phyloP scores from a whole-genome alignment of 164 flowering plant species.

The Santalum album region DNA sequence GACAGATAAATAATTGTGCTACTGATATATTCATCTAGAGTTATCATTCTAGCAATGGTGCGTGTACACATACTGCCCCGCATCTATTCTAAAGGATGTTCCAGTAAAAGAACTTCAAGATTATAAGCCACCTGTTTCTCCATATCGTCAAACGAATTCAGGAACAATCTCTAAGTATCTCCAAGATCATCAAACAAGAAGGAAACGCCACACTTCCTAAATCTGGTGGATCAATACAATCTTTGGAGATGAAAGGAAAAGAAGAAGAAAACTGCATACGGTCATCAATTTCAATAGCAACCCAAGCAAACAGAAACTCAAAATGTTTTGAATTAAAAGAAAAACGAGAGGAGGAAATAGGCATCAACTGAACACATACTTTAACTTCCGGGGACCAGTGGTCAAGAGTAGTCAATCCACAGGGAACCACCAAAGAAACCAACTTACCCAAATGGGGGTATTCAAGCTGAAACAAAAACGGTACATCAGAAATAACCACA shows the following conservation, averaged over 20 bases:
- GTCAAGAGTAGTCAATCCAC: conserved; percentile 85
- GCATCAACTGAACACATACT: conserved; percentile 32
- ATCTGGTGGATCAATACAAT: no score
- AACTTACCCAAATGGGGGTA: conserved; percentile 61
- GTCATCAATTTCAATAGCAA: no score
- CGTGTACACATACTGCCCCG: no score
- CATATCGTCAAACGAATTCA: no score
- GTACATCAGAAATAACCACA: neutral
- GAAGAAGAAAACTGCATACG: no score
- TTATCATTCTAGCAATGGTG: neutral
- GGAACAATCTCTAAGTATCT: no score
- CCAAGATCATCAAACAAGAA: no score
- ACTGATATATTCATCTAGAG: neutral
- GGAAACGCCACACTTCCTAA: no score
- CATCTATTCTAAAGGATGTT: neutral
- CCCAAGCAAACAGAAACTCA: no score
- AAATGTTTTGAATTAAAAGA: neutral
- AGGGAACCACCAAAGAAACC: conserved; percentile 69
- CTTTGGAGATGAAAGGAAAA: no score
- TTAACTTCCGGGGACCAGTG: conserved; percentile 95
- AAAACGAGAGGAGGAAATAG: neutral
- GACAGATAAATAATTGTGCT: neutral
- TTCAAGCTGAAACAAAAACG: conserved; percentile 35
- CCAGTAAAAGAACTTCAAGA: neutral
- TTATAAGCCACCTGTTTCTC: no score